Conservation (phyloP, 2,329 filamentous ascomycete genomes). For the Diaporthe humulicola region DNA sequence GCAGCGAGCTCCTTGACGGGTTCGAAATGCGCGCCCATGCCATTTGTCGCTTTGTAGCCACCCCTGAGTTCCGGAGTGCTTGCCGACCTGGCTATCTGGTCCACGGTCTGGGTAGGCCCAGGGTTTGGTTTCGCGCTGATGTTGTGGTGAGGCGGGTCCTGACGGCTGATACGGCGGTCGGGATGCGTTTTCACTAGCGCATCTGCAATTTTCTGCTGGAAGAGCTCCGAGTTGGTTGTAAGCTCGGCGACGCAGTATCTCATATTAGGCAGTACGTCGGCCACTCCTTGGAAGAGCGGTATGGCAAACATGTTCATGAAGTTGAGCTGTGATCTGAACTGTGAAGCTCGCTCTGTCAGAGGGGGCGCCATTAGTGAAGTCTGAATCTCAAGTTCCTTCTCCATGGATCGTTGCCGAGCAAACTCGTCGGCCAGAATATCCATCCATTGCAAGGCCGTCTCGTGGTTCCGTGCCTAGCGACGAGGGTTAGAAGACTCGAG, state of each 20-base stretch:
- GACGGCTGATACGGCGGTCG: conserved; percentile 47
- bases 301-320: conserved; percentile 98
- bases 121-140: conserved; percentile 4
- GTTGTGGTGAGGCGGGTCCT: conserved; percentile 15
- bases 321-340: conserved; percentile 89
- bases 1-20: conserved; percentile 61
- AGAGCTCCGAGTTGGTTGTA: conserved; percentile 79
- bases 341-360: conserved; percentile 83
- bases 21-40: conserved; percentile 59
- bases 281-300: conserved; percentile 89
- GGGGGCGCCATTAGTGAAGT: conserved; percentile 90
- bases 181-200: conserved; percentile 68
- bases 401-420: conserved; percentile 92
- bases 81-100: conserved; percentile 47
- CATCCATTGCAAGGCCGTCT: conserved; percentile 89
- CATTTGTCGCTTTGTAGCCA: conserved; percentile 59
- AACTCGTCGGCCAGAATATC: conserved; percentile 96
- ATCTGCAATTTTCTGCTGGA: conserved; percentile 76
- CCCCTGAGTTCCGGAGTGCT: conserved; percentile 50
- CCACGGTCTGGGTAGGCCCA: conserved; percentile 31
- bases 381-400: conserved; percentile 86
- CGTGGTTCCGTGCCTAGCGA: conserved; percentile 83
- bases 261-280: conserved; percentile 88
- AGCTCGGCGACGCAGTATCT: conserved; percentile 87
- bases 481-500: conserved; percentile 28